Evolutionary conservation across 2,329 filamentous ascomycete species (phyloP).

Genomic region (Berkeleyomyces basicola): DNA sequence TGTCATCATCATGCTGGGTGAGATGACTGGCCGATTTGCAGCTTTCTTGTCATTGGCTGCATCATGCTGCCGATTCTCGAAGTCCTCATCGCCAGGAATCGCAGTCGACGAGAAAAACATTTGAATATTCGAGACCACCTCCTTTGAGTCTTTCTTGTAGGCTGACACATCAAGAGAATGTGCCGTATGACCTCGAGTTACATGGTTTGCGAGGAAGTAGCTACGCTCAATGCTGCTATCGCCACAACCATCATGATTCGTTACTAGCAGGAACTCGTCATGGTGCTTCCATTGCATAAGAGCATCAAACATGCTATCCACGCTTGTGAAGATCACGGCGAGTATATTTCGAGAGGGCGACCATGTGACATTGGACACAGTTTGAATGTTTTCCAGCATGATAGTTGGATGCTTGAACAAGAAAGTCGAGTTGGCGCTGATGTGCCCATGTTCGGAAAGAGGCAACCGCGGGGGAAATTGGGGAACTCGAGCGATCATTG

Average conservation of each 20-base stretch:
- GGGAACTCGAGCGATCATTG: too few relatives aligned
- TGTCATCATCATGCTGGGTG: conserved; percentile 1
- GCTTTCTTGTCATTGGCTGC: neutral
- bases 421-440: conserved; percentile 6
- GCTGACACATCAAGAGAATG: neutral
- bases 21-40: neutral
- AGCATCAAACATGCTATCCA: neutral
- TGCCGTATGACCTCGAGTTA: neutral
- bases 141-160: neutral
- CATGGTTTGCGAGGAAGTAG: conserved; percentile 1
- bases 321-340: neutral
- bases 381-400: conserved; percentile 1
- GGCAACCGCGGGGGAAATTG: neutral
- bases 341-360: neutral
- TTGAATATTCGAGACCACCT: neutral
- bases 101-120: neutral
- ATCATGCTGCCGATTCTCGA: neutral
- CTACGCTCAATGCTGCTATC: neutral
- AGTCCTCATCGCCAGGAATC: neutral
- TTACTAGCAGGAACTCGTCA: conserved; percentile 1
- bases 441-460: neutral
- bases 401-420: conserved; percentile 3
- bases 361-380: neutral
- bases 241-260: neutral
- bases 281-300: neutral